phyloP scores from a whole-genome alignment of 1,284 basidiomycete genomes.

The Pisolithus thermaeus region DNA sequence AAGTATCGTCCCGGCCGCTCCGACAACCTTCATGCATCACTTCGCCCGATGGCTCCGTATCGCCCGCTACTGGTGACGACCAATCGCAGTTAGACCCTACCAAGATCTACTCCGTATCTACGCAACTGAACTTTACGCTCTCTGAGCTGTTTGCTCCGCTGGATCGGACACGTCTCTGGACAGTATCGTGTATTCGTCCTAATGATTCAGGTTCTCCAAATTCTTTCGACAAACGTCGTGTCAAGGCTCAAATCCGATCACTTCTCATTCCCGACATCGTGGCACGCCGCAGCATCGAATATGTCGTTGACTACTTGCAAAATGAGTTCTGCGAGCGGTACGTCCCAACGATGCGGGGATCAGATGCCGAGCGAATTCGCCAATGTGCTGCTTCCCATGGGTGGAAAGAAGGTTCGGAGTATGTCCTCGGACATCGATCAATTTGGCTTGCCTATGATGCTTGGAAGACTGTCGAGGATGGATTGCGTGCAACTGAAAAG shows the following conservation, averaged over 20 bases:
- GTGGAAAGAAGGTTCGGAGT: conserved; percentile 74
- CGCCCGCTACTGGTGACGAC: conserved; percentile 34
- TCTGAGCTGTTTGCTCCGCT: conserved; percentile 65
- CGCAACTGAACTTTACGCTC: conserved; percentile 78
- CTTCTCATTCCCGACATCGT: conserved; percentile 74
- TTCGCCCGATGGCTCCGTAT: conserved; percentile 27
- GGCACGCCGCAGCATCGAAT: conserved; percentile 61
- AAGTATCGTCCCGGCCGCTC: conserved; percentile 74
- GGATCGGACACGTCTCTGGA: conserved; percentile 69
- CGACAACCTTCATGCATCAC: conserved; percentile 49
- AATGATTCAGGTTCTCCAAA: conserved; percentile 86
- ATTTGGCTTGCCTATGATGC: conserved; percentile 76
- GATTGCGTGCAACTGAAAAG: conserved; percentile 64
- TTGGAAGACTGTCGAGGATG: conserved; percentile 86
- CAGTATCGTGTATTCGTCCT: conserved; percentile 78
- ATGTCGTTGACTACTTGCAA: conserved; percentile 59
- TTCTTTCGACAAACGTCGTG: conserved; percentile 82
- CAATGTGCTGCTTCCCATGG: conserved; percentile 70
- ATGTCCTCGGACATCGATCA: conserved; percentile 53
- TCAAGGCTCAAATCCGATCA: conserved; percentile 74
- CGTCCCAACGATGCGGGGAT: conserved; percentile 68
- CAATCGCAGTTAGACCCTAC: conserved; percentile 54
- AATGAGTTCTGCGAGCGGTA: conserved; percentile 71
- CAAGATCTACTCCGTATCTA: conserved; percentile 75
- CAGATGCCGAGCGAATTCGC: conserved; percentile 55